Evolutionary conservation across 495 filamentous ascomycete genomes (phyloP), one percentile per base, ranked within the genome.

Genomic region (Hypoxylon perforatum): DNA sequence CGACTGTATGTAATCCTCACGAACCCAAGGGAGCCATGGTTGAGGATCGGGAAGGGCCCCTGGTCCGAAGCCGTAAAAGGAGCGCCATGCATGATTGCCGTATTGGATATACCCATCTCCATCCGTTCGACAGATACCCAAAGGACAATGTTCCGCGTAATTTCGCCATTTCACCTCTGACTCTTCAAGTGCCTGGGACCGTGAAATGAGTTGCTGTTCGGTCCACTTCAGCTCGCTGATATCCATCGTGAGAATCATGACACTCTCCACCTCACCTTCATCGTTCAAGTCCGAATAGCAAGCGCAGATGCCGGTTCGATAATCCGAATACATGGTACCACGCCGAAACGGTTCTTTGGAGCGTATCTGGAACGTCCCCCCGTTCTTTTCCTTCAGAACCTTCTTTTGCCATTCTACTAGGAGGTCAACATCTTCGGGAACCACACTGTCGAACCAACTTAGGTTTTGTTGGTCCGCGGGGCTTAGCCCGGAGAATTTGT

Each of bases 81-180:
- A 73, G 44, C 76, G 73, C 87, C 88, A 91, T 14, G 86, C 85
- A 39, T 90, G 83, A 73, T 91, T 91, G 45, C 83, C 87, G 65
- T 87, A 91, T 8, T 81, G 85, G 53, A 91, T 82, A 28, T 81
- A 76, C 0, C 88, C 88, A 17, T 79, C 58, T 0, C 77, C 75
- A 70, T 89, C 82, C 18, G 86, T 87, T 48, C 90, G 88, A 69
- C 88, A 89, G 72, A 91, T 87, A 2, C 88, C 88, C 1, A 89
- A 84, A 7, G 88, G 88, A 15, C 87, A 84, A 63, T 89, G 89
- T 64, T 90, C 88, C 5, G 87, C 85, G 74, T 91, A 88, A 19
- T 86, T 80, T 12, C 87, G 87, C 70, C 90, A 91, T 71, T 84
- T 85, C 18, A 83, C 84, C 60, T 88, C 85, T 62, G 82, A 88